phyloP scores from a whole-genome alignment of 371 early-diverging fungal genomes.

The Mucor piriformis region DNA sequence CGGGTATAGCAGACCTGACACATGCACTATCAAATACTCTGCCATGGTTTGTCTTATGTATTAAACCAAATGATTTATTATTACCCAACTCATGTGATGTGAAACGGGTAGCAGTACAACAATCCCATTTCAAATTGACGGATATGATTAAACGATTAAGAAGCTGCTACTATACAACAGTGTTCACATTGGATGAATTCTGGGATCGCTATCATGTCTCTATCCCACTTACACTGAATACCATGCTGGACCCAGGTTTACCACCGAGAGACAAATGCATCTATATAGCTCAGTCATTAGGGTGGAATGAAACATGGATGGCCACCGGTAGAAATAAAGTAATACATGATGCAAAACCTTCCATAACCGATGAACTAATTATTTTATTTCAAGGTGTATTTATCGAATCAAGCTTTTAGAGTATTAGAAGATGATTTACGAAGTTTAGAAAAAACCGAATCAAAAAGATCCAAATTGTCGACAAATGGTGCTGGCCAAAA shows the following conservation, averaged over 20 bases:
- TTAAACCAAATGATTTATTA: slow-evolving; percentile 71
- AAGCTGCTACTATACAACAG: slow-evolving; percentile 56
- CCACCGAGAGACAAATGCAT: slow-evolving; percentile 52
- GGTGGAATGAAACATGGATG: slow-evolving; percentile 69
- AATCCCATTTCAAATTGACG: slow-evolving; percentile 49
- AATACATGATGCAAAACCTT: slow-evolving; percentile 1
- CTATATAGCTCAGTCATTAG: slow-evolving; percentile 52
- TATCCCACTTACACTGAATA: slow-evolving; percentile 46
- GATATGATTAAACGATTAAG: slow-evolving; percentile 53
- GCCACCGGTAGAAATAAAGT: slow-evolving; percentile 63
- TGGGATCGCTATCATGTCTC: slow-evolving; percentile 69
- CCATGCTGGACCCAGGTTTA: slow-evolving; percentile 44
- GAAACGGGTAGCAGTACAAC: slow-evolving; percentile 58
- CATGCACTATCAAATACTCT: slow-evolving; percentile 62
- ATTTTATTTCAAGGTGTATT: slow-evolving; percentile 49
- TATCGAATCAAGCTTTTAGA: slow-evolving; percentile 76
- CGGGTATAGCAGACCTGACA: slow-evolving; percentile 68
- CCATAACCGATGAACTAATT: not conserved
- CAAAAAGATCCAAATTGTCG: slow-evolving; percentile 46
- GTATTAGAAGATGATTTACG: slow-evolving; percentile 67
- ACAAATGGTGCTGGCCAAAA: slow-evolving; percentile 24
- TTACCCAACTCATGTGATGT: slow-evolving; percentile 62
- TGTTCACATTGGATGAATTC: slow-evolving; percentile 59
- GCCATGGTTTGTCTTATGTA: slow-evolving; percentile 84
- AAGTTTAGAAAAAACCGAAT: slow-evolving; percentile 46